Base-by-base conservation (phyloP, 1,139 yeast species). In the Kazachstania sp. region DNA sequence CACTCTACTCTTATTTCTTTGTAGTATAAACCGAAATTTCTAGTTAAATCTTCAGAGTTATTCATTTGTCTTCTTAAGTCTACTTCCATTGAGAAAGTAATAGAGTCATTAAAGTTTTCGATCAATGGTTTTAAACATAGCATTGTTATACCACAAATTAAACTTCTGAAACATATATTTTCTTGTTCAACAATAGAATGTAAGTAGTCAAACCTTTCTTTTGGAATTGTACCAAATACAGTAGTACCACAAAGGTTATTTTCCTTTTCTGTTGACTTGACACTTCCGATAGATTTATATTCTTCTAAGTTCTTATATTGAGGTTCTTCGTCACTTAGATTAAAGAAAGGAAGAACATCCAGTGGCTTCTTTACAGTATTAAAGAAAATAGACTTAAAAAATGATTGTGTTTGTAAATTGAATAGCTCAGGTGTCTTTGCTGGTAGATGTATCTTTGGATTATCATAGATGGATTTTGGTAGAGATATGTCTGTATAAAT, bases 131-230 rank as follows among this genome's bases (percentile, higher is more conserved):
- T 56, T 31, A 61, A 44, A 45, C 62, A 58, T 18, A 61, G 42
- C 60, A 62, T 54, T 3, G 55, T 50, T 13, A 60, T 52, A 19
- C 61, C 61, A 23, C 59, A 55, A 13, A 62, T 49, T 32, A 62
- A 56, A 45, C 60, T 58, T 38, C 50, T 54, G 29, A 62, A 45
- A 36, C 57, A 53, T 4, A 59, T 53, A 32, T 55, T 47, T 43
- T 57, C 58, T 30, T 52, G 51, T 32, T 51, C 46, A 8, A 59
- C 51, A 8, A 56, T 31, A 2, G 49, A 41, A 32, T 53, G 49
- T 35, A 61, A 44, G 31, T 51, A 52, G 3, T 48, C 37, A 31
- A 54, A 54, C 39, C 62, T 51, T 26, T 47, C 48, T n/a, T 49
- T 39, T 2, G 56, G 42, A 3, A 61, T 50, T 13, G 49, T 53